phyloP scores from a whole-genome alignment of 73 alveolate genomes.

The Blepharisma stoltei region DNA sequence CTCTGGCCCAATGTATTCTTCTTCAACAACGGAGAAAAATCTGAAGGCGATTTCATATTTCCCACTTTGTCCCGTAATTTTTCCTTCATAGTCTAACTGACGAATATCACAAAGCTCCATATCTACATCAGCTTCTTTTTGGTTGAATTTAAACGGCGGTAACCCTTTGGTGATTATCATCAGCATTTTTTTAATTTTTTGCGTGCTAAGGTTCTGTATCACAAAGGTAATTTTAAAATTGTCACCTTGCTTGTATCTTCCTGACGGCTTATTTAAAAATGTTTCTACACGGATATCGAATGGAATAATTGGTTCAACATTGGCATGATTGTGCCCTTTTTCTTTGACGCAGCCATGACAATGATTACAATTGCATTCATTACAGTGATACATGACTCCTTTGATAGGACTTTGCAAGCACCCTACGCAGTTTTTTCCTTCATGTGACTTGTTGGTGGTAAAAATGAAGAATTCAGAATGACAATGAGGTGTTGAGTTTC shows the following conservation, averaged over 20 bases:
- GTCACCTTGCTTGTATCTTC: not conserved
- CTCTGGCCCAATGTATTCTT: too few relatives aligned
- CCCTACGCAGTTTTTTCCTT: not conserved
- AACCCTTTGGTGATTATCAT: too few relatives aligned
- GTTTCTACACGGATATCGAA: not conserved
- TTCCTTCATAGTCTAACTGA: too few relatives aligned
- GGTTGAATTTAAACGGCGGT: too few relatives aligned
- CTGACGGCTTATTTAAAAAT: not conserved
- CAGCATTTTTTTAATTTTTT: not conserved
- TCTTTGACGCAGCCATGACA: slow-evolving; percentile 8
- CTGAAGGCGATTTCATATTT: too few relatives aligned
- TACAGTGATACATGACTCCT: not conserved
- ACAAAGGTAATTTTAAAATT: not conserved
- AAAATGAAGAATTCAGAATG: slow-evolving; percentile 16
- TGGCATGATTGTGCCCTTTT: slow-evolving; percentile 7
- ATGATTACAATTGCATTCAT: not conserved
- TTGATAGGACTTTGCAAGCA: not conserved
- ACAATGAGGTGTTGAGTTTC: not conserved
- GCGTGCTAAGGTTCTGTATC: not conserved
- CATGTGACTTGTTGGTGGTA: not conserved
- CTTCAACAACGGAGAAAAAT: too few relatives aligned
- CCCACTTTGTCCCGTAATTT: too few relatives aligned
- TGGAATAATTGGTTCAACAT: not conserved
- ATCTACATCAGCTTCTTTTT: too few relatives aligned
- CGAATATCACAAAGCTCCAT: too few relatives aligned